Evolutionary conservation across 345 rosid species (phyloP), one percentile per base, ranked within the genome.

Genomic region (Salix viminalis): DNA sequence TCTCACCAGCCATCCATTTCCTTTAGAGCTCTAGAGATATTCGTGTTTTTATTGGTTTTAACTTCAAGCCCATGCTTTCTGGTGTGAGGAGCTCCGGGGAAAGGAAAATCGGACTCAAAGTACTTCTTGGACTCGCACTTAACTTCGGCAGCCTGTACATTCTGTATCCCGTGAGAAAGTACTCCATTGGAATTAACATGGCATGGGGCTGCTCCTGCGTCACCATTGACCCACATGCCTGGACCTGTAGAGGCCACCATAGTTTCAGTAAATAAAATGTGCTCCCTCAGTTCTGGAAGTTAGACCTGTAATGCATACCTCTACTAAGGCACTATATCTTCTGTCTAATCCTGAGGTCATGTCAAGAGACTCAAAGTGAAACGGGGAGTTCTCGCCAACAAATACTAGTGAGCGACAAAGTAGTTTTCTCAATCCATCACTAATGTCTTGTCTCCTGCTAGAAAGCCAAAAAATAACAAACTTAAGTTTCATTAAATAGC

Each of bases 131-230:
- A 75, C 99, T 96, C 34, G 86, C 85, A 69, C 93, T 91, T 61
- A 85, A 79, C 66, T 79, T 86, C 1, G 92, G 83, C 46, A 91
- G 96, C 76, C 90, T 88, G 85, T 86, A 93, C 71, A 96, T 77
- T 19, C 96, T 94, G 52, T 84, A 96, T 42, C 94, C 98, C 88
- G 88, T 90, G 65, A 93, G 83, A 65, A 96, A 96, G 84, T 90
- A 96, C 81, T 96, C 99, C 82, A 96, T 65, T 11, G 99, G 97
- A 80, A 96, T 92, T 75, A 93, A 79, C 98, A 96, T 96, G 36
- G 99, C 98, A 67, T 93, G 94, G 28, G 99, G 99, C 78, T 96
- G 98, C 76, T 93, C 99, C 88, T 96, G 95, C 0, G 95, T 96
- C 79, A 96, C 99, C 90, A 92, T 77, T 0, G 99, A 93, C 61